phyloP scores from a whole-genome alignment of 2,329 filamentous ascomycete species.

The Colletotrichum destructivum region DNA sequence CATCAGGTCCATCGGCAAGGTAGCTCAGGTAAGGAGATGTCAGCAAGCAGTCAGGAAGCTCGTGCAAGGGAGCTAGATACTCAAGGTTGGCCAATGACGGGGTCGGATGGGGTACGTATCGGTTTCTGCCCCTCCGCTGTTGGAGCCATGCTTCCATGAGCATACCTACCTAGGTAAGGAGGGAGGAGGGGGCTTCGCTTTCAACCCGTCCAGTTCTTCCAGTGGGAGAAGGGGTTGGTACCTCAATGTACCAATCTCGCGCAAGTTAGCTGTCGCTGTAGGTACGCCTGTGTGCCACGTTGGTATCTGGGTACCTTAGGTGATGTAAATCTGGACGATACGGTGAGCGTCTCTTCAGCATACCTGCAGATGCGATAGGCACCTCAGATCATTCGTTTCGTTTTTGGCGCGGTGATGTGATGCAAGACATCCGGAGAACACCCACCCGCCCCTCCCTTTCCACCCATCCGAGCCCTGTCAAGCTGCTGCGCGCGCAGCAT shows the following conservation, averaged over 20 bases:
- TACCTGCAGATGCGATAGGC: conserved; percentile 14
- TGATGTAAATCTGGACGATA: not conserved
- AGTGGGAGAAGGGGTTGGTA: too few species aligned
- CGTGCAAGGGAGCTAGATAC: not conserved
- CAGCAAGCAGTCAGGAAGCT: not conserved
- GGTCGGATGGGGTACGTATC: not conserved
- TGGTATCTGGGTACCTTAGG: too few species aligned
- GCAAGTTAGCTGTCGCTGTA: not conserved
- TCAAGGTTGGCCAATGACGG: not conserved
- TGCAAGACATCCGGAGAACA: conserved; percentile 4
- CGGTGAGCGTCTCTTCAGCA: not conserved
- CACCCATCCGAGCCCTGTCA: conserved; percentile 20
- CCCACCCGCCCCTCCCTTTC: not conserved
- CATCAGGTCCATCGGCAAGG: conserved; percentile 13
- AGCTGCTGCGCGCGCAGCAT: not conserved
- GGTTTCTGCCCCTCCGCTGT: not conserved
- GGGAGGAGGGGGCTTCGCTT: not conserved
- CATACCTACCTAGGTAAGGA: not conserved
- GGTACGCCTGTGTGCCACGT: not conserved
- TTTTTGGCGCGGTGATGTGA: conserved; percentile 13
- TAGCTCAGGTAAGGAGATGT: conserved; percentile 23
- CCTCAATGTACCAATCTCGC: too few species aligned
- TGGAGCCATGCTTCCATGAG: conserved; percentile 4
- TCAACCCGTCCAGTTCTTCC: too few species aligned
- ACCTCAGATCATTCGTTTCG: conserved; percentile 11